phyloP scores from a whole-genome alignment of 208 protist genomes.

The Acanthamoeba castellanii region DNA sequence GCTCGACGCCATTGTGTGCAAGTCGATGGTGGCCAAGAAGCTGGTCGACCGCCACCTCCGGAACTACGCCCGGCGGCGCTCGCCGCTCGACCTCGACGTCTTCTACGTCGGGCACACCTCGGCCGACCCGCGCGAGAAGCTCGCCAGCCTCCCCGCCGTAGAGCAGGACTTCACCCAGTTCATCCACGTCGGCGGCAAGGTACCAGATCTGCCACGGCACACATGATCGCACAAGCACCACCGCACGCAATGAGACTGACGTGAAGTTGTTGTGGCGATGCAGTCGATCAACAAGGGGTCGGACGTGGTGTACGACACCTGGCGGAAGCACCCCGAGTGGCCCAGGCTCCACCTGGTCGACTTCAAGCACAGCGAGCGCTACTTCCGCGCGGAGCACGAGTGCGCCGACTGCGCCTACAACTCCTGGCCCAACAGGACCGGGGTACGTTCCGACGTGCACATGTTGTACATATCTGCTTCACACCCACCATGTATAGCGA shows the following conservation, averaged over 20 bases:
- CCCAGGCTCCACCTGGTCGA: neutral
- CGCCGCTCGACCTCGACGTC: neutral
- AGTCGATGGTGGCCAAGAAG: conserved; percentile 42
- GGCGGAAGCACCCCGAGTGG: conserved; percentile 39
- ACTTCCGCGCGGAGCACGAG: neutral
- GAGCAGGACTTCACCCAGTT: conserved; percentile 7
- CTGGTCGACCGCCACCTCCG: neutral
- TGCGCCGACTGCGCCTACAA: neutral
- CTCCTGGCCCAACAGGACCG: conserved; percentile 15
- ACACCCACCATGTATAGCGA: neutral
- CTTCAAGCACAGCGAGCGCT: conserved; percentile 15
- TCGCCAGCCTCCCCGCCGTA: neutral
- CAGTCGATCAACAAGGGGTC: conserved; percentile 39
- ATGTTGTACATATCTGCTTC: neutral
- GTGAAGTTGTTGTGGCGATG: neutral
- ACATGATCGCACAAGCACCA: neutral
- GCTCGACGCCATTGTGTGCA: conserved; percentile 32
- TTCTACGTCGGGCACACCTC: conserved; percentile 40
- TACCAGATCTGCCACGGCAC: neutral
- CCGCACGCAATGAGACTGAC: neutral
- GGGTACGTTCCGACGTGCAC: neutral
- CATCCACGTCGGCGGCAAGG: conserved; percentile 38
- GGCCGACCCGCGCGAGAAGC: neutral
- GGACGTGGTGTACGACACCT: conserved; percentile 12
- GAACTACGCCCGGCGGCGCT: neutral